Evolutionary conservation across 768 basidiomycete genomes (phyloP).

Genomic region (Calvatia gigantea): DNA sequence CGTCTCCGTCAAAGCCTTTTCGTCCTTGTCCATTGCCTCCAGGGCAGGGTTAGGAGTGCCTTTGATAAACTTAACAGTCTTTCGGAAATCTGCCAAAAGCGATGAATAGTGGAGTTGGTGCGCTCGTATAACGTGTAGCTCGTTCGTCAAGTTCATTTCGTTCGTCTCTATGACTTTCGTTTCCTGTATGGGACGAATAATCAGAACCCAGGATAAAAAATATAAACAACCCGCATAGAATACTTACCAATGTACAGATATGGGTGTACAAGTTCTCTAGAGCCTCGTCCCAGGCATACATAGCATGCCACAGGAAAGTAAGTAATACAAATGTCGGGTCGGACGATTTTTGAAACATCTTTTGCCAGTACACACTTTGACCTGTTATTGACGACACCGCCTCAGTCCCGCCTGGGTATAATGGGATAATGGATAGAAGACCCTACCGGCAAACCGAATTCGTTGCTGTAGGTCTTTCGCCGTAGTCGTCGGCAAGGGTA

Average conservation of each 20-base stretch:
- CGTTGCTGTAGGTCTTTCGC: conserved; percentile 40
- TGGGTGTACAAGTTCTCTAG: conserved; percentile 50
- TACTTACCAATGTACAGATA: conserved; percentile 43
- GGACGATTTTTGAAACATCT: conserved; percentile 32
- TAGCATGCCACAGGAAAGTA: conserved; percentile 52
- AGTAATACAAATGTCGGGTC: conserved; percentile 58
- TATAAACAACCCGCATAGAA: neutral
- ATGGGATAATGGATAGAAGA: neutral
- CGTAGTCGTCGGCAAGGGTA: conserved; percentile 31
- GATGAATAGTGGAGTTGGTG: conserved; percentile 48
- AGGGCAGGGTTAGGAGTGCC: conserved; percentile 39
- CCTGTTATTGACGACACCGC: conserved; percentile 18
- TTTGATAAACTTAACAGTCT: conserved; percentile 41
- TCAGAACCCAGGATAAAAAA: neutral
- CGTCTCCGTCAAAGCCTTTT: conserved; percentile 2
- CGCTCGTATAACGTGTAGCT: conserved; percentile 50
- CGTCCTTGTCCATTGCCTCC: conserved; percentile 3
- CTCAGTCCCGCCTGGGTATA: too few relatives aligned
- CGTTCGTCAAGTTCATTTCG: conserved; percentile 41
- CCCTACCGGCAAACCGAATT: conserved; percentile 40
- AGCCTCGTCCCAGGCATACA: conserved; percentile 62
- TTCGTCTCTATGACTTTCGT: conserved; percentile 36
- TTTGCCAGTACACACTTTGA: conserved; percentile 46
- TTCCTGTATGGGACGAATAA: conserved; percentile 32
- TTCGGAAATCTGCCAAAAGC: conserved; percentile 44